phyloP scores from a whole-genome alignment of 352 stramenopile species.

The Pilasporangium apinafurcum region DNA sequence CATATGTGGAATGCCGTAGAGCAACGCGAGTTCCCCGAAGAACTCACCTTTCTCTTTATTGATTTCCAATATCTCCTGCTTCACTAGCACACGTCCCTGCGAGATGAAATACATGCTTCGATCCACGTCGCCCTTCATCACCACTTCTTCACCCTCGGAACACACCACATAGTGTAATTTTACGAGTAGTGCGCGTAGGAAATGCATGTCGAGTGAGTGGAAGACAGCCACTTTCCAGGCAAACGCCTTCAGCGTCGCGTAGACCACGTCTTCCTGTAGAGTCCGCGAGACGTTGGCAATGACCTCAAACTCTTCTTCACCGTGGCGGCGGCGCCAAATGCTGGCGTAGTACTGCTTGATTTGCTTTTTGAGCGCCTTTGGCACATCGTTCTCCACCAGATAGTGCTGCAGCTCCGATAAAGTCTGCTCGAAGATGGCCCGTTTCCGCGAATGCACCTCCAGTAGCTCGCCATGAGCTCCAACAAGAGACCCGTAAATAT shows the following conservation, averaged over 20 bases:
- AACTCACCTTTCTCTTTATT: slow-evolving; percentile 66
- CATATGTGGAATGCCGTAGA: slow-evolving; percentile 55
- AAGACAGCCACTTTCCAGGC: slow-evolving; percentile 45
- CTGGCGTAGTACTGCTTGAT: slow-evolving; percentile 66
- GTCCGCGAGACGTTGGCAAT: slow-evolving; percentile 36
- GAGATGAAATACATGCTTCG: slow-evolving; percentile 80
- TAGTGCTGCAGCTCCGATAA: slow-evolving; percentile 66
- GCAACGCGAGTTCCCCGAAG: slow-evolving; percentile 62
- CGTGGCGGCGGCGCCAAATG: slow-evolving; percentile 47
- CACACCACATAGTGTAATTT: slow-evolving; percentile 57
- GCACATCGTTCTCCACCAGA: slow-evolving; percentile 56
- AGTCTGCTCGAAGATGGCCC: slow-evolving; percentile 61
- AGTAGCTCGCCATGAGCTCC: slow-evolving; percentile 50
- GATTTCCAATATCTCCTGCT: slow-evolving; percentile 33
- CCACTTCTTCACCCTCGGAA: slow-evolving; percentile 57
- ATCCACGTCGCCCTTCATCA: slow-evolving; percentile 69
- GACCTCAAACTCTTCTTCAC: slow-evolving; percentile 45
- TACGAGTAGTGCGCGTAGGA: slow-evolving; percentile 48
- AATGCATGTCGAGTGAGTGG: slow-evolving; percentile 43
- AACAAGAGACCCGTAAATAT: slow-evolving; percentile 64
- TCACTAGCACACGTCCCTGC: slow-evolving; percentile 48
- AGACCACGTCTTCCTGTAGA: slow-evolving; percentile 58
- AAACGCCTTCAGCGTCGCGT: slow-evolving; percentile 39
- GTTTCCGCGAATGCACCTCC: slow-evolving; percentile 28
- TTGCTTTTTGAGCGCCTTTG: slow-evolving; percentile 57